Base-by-base conservation (phyloP, 352 stramenopile genomes). In the Saprolegnia diclina region DNA sequence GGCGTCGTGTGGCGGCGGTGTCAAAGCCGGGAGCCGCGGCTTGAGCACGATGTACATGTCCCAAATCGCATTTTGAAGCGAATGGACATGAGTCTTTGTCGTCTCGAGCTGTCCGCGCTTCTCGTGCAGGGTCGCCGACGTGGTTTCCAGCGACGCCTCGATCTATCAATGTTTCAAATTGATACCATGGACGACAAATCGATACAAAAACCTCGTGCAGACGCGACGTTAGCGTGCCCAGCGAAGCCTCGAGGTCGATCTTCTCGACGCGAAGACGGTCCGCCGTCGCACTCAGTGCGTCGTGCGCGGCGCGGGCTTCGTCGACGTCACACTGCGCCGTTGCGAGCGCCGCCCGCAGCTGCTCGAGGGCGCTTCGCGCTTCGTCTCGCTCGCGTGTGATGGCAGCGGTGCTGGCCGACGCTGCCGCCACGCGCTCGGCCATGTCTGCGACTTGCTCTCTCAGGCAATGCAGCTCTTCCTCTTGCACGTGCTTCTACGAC, bases 31-130 rank as follows among this genome's bases (percentile, higher is more conserved):
- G 2, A 69, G 50, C 14, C 26, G 53, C 11, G n/a, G 45, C 22
- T 61, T 29, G 37, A 69, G 18, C 10, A 35, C 14, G 3, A 32
- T 6, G 37, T 48, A 61, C 4, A 38, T 45, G 18, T 57, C 63
- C 63, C 63, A 69, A 2, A 69, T 55, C 22, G 53, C 50, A 13
- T 26, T 42, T n/a, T 69, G 5, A 5, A 69, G 26, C 26, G 62
- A 9, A n/a, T 45, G 24, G 4, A 37, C 22, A 38, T 69, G 63
- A 1, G 44, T 9, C 26, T 69, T 52, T 16, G 52, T 48, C 4
- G 46, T 52, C 21, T 69, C 63, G 10, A 69, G 38, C 21, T 69
- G 63, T 16, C 48, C 29, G 9, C 35, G 35, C 35, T 69, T 59
- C 18, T 62, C 48, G 19, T 69, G 44, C 4, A 18, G 11, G 32